A percentile compares a stretch with the other conserved stretches of the same genome.
phyloP scores from a whole-genome alignment of 331 rosid genomes.

The Malus hybrid region DNA sequence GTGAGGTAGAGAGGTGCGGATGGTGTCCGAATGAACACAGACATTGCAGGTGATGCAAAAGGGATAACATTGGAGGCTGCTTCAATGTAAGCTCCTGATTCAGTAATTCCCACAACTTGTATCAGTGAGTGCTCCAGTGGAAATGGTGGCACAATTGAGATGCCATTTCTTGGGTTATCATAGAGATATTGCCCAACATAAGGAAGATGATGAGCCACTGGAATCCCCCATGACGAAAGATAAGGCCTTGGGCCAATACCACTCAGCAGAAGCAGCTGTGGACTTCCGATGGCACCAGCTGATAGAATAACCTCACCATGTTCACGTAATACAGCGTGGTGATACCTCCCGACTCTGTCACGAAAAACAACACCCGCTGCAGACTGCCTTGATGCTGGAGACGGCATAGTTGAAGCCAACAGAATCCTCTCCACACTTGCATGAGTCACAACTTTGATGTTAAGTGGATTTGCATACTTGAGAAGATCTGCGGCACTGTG shows the following conservation, averaged over 20 bases:
- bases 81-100: constrained; percentile 70
- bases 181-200: constrained; percentile 65
- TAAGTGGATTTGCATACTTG: constrained; percentile 24
- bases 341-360: constrained; percentile 40
- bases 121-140: constrained; percentile 80
- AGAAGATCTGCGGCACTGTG: constrained; percentile 77
- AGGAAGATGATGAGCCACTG: constrained; percentile 61
- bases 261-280: constrained; percentile 74
- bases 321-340: constrained; percentile 46
- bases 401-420: constrained; percentile 26
- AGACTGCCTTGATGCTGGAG: constrained; percentile 1
- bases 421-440: constrained; percentile 67
- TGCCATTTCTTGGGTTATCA: constrained; percentile 81
- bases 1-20: constrained; percentile 51
- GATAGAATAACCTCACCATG: constrained; percentile 70
- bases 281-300: constrained; percentile 86
- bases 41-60: constrained; percentile 37
- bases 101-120: constrained; percentile 78
- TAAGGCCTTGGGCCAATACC: constrained; percentile 75
- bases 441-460: constrained; percentile 42
- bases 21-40: constrained; percentile 39
- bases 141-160: constrained; percentile 57
- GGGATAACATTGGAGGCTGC: constrained; percentile 76
- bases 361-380: constrained; percentile 58
- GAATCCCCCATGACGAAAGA: constrained; percentile 76